These are phyloP conservation scores for Corchorus olitorius DNA, from an alignment of 345 rosid genomes.

Conservation along the genomic window DNA sequence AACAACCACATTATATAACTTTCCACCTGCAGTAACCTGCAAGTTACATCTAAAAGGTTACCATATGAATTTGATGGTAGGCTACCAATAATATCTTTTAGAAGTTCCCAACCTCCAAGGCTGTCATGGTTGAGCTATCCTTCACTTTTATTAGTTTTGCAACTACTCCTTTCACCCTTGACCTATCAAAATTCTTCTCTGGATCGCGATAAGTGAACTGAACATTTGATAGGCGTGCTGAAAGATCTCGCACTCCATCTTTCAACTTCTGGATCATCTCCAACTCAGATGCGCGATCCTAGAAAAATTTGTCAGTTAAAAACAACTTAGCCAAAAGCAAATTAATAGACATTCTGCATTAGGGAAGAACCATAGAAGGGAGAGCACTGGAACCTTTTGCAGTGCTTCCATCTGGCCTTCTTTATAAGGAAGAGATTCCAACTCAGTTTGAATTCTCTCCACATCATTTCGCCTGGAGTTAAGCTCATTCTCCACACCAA, in stretches of 20 bases:
- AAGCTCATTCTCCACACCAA: constrained; percentile 73
- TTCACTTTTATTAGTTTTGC: constrained; percentile 90
- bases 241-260: constrained; percentile 73
- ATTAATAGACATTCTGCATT: constrained; percentile 11
- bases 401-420: constrained; percentile 90
- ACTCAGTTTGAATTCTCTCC: constrained; percentile 48
- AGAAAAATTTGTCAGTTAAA: constrained; percentile 22
- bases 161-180: constrained; percentile 95
- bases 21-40: constrained; percentile 95
- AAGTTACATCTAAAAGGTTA: constrained; percentile 27
- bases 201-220: constrained; percentile 90
- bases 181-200: constrained; percentile 76
- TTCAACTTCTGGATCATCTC: constrained; percentile 73
- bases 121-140: constrained; percentile 80
- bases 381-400: constrained; percentile 64
- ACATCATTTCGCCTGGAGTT: constrained; percentile 66
- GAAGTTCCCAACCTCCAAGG: constrained; percentile 72
- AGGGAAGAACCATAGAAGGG: constrained; percentile 5
- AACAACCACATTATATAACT: constrained; percentile 84
- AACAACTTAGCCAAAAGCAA: constrained; percentile 23
- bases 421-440: constrained; percentile 66
- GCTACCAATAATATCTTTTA: constrained; percentile 12
- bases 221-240: constrained; percentile 77
- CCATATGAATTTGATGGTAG: constrained; percentile 9
- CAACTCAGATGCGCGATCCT: constrained; percentile 78